Evolutionary conservation across 495 filamentous ascomycete genomes (phyloP), one percentile per base, ranked within the genome.

Genomic region (Paragyromitra xinjiangensis): DNA sequence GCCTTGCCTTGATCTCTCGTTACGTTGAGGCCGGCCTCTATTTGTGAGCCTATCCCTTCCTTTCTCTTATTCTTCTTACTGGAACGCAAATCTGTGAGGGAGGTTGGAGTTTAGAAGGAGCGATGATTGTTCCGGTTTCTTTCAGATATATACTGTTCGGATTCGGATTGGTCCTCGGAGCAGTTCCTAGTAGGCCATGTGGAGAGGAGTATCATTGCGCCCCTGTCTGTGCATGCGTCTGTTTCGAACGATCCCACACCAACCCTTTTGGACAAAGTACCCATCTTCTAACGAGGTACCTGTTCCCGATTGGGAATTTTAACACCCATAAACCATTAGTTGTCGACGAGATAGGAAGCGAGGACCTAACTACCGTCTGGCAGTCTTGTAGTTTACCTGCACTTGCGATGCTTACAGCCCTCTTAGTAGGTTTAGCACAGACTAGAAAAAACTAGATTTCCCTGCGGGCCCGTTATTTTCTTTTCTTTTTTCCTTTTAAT

Each of bases 21-120:
- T 68, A 63, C 42, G 62, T 73, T 79, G 77, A 79, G 75, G 75
- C 77, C 77, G 78, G 77, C 77, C 73, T 79, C 77, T 78, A 48
- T 79, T 63, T 62, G 55, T 73, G 69, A 67, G 69, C 67, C 61
- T 75, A 62, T 75, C 26, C 62, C 63, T 77, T 74, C 37, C 67
- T 40, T 77, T 42, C 64, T 66, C 59, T 48, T 39, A 42, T 71
- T 66, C 61, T 50, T 59, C 69, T n/a, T 40, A 55, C 62, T 59
- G 51, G 59, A 70, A 66, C 53, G 29, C 34, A 45, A 73, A 69
- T n/a, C 34, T 73, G 59, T 61, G 73, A 78, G 61, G 65, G 61
- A 72, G 34, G 73, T 69, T 78, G 50, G 73, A 71, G 42, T 44
- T 44, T 44, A 48, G 50, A 63, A 64, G 55, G 53, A 48, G 37